A percentile compares a stretch with the other conserved stretches of the same genome.
phyloP scores from a whole-genome alignment of 352 stramenopile genomes.

The Phytophthora pini region DNA sequence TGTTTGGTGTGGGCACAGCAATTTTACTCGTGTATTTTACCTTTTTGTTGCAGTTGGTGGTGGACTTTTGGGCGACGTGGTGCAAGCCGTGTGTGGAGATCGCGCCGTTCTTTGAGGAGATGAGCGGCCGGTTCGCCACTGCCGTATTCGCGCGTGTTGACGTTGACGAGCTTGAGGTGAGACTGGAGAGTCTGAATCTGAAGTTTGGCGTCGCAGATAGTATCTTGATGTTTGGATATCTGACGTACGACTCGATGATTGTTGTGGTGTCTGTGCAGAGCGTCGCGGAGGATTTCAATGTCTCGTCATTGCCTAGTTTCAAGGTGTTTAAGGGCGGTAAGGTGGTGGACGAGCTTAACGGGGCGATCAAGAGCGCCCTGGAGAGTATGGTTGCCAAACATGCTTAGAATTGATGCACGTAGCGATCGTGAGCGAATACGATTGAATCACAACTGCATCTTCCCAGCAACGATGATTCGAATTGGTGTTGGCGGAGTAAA shows the following conservation, averaged over 20 bases:
- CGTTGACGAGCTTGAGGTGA: conserved; percentile 75
- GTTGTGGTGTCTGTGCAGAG: conserved; percentile 36
- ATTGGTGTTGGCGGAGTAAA: no score
- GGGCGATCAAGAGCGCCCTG: conserved; percentile 71
- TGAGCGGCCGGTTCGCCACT: conserved; percentile 61
- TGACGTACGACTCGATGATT: background rate
- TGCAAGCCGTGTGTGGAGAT: conserved; percentile 86
- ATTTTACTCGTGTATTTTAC: background rate
- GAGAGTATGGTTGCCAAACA: conserved; percentile 65
- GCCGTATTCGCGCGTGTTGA: conserved; percentile 81
- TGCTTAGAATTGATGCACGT: conserved; percentile 18
- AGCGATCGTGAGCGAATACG: background rate
- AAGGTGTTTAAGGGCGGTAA: conserved; percentile 91
- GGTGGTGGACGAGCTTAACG: conserved; percentile 89
- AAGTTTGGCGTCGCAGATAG: background rate
- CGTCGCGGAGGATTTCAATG: conserved; percentile 67
- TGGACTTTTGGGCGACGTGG: conserved; percentile 89
- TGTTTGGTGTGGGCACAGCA: no score
- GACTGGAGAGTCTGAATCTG: background rate
- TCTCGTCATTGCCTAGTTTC: conserved; percentile 93
- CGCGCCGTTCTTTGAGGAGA: conserved; percentile 73
- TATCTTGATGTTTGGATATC: background rate
- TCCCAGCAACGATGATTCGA: no score
- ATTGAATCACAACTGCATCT: background rate
- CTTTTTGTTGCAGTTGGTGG: conserved; percentile 61